phyloP scores from a whole-genome alignment of 75 land plant species.

The Cunninghamia lanceolata region DNA sequence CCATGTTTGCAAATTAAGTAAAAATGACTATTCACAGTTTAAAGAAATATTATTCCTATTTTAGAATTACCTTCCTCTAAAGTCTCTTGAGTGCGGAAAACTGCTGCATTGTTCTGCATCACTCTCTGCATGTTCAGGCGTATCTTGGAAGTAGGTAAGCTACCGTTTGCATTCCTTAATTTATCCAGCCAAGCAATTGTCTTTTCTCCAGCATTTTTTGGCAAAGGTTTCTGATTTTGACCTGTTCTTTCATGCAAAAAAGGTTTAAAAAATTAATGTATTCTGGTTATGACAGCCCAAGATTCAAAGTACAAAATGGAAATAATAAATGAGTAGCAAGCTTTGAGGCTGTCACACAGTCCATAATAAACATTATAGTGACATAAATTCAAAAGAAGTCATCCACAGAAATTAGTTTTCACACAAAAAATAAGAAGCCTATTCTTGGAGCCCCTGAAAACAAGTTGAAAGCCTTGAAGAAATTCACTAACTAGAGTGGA shows the following conservation, averaged over 20 bases:
- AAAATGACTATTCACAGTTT: not conserved
- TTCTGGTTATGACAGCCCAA: not conserved
- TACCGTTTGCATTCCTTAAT: slow-evolving; percentile 85
- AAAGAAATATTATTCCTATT: not conserved
- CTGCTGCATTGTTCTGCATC: slow-evolving; percentile 99
- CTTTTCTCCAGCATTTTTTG: slow-evolving; percentile 83
- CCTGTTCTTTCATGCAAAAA: slow-evolving; percentile 42
- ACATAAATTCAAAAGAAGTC: not conserved
- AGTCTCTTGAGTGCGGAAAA: slow-evolving; percentile 91
- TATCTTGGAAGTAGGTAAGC: slow-evolving; percentile 82
- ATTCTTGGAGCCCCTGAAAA: not conserved
- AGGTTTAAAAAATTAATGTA: not conserved
- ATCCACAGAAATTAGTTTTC: not conserved
- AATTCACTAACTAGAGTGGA: not conserved
- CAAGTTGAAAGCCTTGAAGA: not conserved
- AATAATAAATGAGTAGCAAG: not conserved
- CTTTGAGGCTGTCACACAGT: not conserved
- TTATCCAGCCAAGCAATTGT: slow-evolving; percentile 96
- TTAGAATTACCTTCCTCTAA: slow-evolving; percentile 80
- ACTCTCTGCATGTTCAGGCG: slow-evolving; percentile 92
- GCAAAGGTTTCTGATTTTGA: slow-evolving; percentile 78
- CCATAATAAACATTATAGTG: not conserved
- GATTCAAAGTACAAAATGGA: not conserved
- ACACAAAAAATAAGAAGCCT: not conserved
- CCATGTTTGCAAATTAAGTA: not conserved